Conservation (phyloP, 2,329 filamentous ascomycete genomes). For the Ophiocordyceps camponoti-floridani region DNA sequence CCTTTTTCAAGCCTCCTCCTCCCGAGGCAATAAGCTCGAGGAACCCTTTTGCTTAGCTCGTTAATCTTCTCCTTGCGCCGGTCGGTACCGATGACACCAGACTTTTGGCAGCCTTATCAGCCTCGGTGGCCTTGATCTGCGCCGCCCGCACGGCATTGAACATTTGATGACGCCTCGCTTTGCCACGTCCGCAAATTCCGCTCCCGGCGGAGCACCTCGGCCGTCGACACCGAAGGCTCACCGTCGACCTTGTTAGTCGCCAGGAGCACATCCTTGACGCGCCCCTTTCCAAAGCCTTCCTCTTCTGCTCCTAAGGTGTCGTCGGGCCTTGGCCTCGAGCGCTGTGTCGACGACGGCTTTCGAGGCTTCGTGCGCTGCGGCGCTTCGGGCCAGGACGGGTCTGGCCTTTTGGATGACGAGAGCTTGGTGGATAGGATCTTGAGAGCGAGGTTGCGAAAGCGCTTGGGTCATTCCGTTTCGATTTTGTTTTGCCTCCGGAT, state of each 20-base stretch:
- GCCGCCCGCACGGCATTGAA: slow-evolving; percentile 92
- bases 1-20: slow-evolving; percentile 41
- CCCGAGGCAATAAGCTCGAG: slow-evolving; percentile 67
- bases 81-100: slow-evolving; percentile 61
- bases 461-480: slow-evolving; percentile 80
- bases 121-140: slow-evolving; percentile 73
- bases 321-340: slow-evolving; percentile 65
- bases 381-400: slow-evolving; percentile 79
- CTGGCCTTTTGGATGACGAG: slow-evolving; percentile 59
- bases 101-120: slow-evolving; percentile 49
- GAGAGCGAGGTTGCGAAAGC: slow-evolving; percentile 83
- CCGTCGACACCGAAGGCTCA: slow-evolving; percentile 24
- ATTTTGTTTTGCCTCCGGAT: slow-evolving; percentile 27
- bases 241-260: slow-evolving; percentile 32
- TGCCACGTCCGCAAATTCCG: slow-evolving; percentile 64
- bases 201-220: slow-evolving; percentile 50
- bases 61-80: slow-evolving; percentile 75
- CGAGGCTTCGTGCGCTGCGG: slow-evolving; percentile 52
- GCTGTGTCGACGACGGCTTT: slow-evolving; percentile 56
- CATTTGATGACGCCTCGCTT: slow-evolving; percentile 88
- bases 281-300: slow-evolving; percentile 62
- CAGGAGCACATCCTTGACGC: slow-evolving; percentile 70
- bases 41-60: slow-evolving; percentile 95
- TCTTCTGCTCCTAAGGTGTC: slow-evolving; percentile 65
- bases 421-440: slow-evolving; percentile 88